Evolutionary conservation across 345 rosid species (phyloP), one percentile per base, ranked within the genome.

Genomic region (Eucalyptus regnans): DNA sequence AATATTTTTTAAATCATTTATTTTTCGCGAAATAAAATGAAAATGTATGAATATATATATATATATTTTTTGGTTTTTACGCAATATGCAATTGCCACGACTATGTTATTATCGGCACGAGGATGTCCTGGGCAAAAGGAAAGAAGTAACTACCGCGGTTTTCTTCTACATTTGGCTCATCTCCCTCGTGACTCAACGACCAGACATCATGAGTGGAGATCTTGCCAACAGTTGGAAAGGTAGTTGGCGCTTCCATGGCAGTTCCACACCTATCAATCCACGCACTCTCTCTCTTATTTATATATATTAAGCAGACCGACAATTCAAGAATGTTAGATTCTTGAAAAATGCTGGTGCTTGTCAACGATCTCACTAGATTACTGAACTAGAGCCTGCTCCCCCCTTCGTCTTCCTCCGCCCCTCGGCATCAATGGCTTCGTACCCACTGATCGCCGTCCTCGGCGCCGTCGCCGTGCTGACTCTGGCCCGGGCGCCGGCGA

Each of bases 401-500:
- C 8, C 4, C 27, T 25, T 8, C 29, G 31, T 43, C 76, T 58
- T 22, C 3, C 29, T 54, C 71, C 50, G 8, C 20, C 23, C 11
- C 68, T 86, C 14, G 1, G 64, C 85, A 12, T 50, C 68, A 64
- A 92, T 92, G 93, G 89, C 87, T 49, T 79, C 68, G 12, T 31
- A 50, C 41, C 50, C 88, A 15, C 50, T 81, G 4, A 33, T 87
- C 68, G 23, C 81, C 43, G 2, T 79, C 71, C 33, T 87, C 79
- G 7, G 88, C 48, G 8, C 86, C 84, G 44, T 90, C 79, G 17
- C 20, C 14, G 48, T 50, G 31, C 81, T 87, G 27, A 46, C 66
- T 54, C 60, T 86, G 54, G 68, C 37, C 86, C 91, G 76, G 62
- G 29, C 93, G 88, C 90, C 94, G 10, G 6, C 91, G 80, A 60